phyloP scores from a whole-genome alignment of 1,284 basidiomycete species.

The Rhodotorula sp. region DNA sequence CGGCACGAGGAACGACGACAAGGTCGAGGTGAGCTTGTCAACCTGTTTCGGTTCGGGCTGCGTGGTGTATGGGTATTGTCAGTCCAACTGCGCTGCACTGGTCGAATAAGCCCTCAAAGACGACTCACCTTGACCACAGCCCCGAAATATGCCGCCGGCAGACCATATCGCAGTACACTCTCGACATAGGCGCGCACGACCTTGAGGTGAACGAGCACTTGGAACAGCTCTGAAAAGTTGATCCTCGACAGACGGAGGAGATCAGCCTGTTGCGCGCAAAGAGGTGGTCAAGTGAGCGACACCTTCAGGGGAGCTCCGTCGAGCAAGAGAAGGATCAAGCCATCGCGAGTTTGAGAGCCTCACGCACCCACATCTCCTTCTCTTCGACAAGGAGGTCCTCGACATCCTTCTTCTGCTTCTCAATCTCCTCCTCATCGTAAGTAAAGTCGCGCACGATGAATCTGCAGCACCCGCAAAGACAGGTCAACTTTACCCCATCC shows the following conservation, averaged over 20 bases:
- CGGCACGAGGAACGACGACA: slow-evolving; percentile 68
- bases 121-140: slow-evolving; percentile 70
- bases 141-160: slow-evolving; percentile 87
- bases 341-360: not conserved
- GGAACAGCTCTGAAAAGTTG: slow-evolving; percentile 96
- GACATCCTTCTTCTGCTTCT: slow-evolving; percentile 78
- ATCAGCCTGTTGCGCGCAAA: slow-evolving; percentile 66
- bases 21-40: slow-evolving; percentile 66
- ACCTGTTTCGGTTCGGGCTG: slow-evolving; percentile 84
- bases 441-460: slow-evolving; percentile 91
- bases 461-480: slow-evolving; percentile 48
- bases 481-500: too few species aligned
- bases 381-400: slow-evolving; percentile 78
- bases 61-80: too few species aligned
- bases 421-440: slow-evolving; percentile 82
- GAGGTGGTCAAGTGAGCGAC: slow-evolving; percentile 66
- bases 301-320: slow-evolving; percentile 65
- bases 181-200: slow-evolving; percentile 88
- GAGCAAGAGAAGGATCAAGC: not conserved
- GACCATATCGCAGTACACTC: slow-evolving; percentile 90
- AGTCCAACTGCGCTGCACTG: not conserved
- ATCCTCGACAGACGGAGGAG: slow-evolving; percentile 86
- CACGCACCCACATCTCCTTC: slow-evolving; percentile 91
- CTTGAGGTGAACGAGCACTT: slow-evolving; percentile 91
- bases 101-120: not conserved